Base-by-base conservation (phyloP, 805 yeast species). In the Candida loeiensis region DNA sequence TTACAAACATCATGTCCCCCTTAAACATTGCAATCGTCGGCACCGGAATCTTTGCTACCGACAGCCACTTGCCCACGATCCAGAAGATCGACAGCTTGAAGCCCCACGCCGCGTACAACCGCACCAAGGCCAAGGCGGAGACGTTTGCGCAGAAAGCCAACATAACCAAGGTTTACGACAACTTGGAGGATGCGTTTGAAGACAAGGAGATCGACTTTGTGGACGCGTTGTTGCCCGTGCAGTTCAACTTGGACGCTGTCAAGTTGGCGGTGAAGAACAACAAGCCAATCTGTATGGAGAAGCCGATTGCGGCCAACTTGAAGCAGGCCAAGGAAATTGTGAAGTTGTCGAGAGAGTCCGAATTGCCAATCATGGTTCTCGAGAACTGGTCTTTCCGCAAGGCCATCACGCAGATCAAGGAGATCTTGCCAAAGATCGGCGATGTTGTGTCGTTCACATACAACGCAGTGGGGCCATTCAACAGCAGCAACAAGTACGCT, bases 221-320 rank as follows among this genome's bases (percentile, higher is more conserved):
- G 20, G 97, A 91, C 57, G 95, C 88, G 2, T 71, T 90, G 46
- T 74, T 91, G 39, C 98, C 98, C n/a, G 95, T 82, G 1, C 91
- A 88, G 59, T 75, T 63, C 68, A 91, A 88, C 59, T 66, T 79
- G 34, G 78, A 71, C 28, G 80, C 80, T 2, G 82, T 89, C 24
- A 71, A 79, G 53, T 71, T 75, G 49, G 95, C 95, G 2, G 68
- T 87, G 40, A 73, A 76, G 36, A 74, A 84, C 50, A 77, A 79
- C 37, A 91, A 90, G 65, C 93, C 96, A 43, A 71, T 90, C 34
- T 71, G 79, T 27, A 63, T 91, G 54, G 98, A 91, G 61, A 91
- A 91, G 66, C 98, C 98, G 48, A 81, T 91, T 57, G 93, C 97
- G 24, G 95, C 95, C 28, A 81, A 76, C 45, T 61, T 91, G 53